Evolutionary conservation across 495 filamentous ascomycete species (phyloP), one percentile per base, ranked within the genome.

Genomic region (Annulohypoxylon stygium): DNA sequence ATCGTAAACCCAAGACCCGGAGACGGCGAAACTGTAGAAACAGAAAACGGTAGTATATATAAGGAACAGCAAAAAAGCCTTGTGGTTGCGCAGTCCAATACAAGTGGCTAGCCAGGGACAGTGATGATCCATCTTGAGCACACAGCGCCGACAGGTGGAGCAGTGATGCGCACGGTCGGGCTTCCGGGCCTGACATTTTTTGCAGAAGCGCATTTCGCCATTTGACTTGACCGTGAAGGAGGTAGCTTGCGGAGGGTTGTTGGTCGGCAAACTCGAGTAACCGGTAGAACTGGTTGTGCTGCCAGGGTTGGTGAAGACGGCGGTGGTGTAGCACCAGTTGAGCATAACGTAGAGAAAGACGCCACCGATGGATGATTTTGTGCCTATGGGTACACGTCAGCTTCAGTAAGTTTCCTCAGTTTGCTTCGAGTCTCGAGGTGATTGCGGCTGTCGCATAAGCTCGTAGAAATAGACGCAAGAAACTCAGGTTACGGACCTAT

Each of bases 61-160:
- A 26, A 99, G 86, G 81, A 99, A 99, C 8, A 98, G 86, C 39
- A 99, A 78, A 79, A 99, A 99, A 4, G 94, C 86, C 80, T 98
- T 98, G 85, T 98, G 97, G 81, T 98, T 99, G 75, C 89, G 87
- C 65, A 99, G 82, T 25, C 97, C 97, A 53, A 99, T 92, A 78
- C 96, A 99, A 2, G 93, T 98, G 18, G 97, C 96, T 54, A 98
- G 86, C 96, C 96, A 99, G 5, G 96, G 96, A 76, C 96, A 99
- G 83, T 99, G 96, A 80, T 99, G 96, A 80, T 99, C 96, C 96
- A 99, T 99, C 82, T 98, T 98, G 77, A 98, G 85, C 10, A 99
- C 95, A 79, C 96, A 99, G 69, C 91, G 90, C 64, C 90, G 89
- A 81, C 96, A 99, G 12, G 93, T 93, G 11, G 92, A 95, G 86